Conservation (phyloP, 805 yeast genomes). For the Candida pini region DNA sequence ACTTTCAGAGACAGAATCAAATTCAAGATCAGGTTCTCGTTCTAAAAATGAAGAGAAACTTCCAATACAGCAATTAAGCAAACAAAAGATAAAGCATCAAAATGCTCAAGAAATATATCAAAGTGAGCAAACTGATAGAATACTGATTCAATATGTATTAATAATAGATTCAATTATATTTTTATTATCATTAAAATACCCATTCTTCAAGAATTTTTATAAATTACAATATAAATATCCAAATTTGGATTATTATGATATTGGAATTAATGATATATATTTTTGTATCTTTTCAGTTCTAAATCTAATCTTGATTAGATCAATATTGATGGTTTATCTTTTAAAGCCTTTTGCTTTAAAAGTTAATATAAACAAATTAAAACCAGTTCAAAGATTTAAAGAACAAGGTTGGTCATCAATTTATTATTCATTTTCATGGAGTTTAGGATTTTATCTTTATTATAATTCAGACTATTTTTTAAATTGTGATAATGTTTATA, state of each 20-base stretch:
- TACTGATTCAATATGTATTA: too few species aligned
- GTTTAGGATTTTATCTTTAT: conserved; percentile 54
- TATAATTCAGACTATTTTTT: conserved; percentile 52
- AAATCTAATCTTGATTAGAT: conserved; percentile 51
- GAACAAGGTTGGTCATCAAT: conserved; percentile 80
- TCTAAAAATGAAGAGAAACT: too few species aligned
- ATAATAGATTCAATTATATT: conserved; percentile 12
- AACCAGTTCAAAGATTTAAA: conserved; percentile 63
- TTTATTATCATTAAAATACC: conserved; percentile 16
- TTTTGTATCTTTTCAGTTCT: conserved; percentile 51
- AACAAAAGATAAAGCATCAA: too few species aligned
- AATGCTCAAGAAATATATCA: too few species aligned
- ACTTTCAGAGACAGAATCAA: too few species aligned
- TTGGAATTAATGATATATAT: conserved; percentile 50
- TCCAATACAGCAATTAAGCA: too few species aligned
- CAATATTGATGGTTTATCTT: conserved; percentile 51
- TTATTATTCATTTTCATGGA: conserved; percentile 53
- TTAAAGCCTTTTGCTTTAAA: conserved; percentile 51
- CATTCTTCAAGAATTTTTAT: conserved; percentile 31
- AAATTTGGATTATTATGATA: conserved; percentile 38
- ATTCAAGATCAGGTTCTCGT: too few species aligned
- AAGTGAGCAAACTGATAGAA: too few species aligned
- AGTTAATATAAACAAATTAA: conserved; percentile 40
- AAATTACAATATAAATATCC: conserved; percentile 34
- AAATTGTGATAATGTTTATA: conserved; percentile 53